phyloP scores from a whole-genome alignment of 2,329 filamentous ascomycete species.

The Magnaporthiopsis rhizophila region DNA sequence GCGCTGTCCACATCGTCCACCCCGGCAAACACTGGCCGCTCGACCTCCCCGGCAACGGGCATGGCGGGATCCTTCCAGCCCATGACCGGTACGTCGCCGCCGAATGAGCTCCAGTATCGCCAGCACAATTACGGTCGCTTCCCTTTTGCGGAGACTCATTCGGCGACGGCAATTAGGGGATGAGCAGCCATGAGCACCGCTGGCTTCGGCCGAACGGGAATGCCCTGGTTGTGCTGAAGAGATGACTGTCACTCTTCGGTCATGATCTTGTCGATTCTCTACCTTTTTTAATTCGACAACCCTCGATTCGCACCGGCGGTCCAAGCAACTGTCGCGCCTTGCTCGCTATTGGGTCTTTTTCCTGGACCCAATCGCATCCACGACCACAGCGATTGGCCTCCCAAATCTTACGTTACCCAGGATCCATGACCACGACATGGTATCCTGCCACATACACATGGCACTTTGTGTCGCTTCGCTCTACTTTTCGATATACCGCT shows the following conservation, averaged over 20 bases:
- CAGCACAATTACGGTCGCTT: conserved; percentile 37
- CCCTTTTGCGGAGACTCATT: conserved; percentile 40
- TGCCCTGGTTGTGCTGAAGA: neutral
- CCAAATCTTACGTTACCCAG: neutral
- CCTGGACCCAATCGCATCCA: neutral
- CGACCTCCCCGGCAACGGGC: conserved; percentile 34
- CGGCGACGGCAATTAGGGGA: conserved; percentile 39
- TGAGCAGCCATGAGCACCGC: conserved; percentile 14
- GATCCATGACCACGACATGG: neutral
- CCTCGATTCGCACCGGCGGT: no score
- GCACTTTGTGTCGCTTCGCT: neutral
- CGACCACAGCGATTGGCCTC: neutral
- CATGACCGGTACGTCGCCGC: conserved; percentile 37
- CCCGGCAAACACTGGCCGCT: conserved; percentile 21
- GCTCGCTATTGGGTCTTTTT: neutral
- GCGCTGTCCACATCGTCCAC: neutral
- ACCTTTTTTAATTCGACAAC: neutral
- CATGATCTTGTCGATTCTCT: neutral
- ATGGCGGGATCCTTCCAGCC: conserved; percentile 34
- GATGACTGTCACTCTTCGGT: neutral
- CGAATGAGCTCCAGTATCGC: conserved; percentile 26
- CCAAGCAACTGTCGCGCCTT: neutral
- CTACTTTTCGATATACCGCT: neutral
- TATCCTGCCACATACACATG: neutral
- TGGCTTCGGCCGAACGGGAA: neutral